Conservation (phyloP, 176 grass and related monocot species). For the Oryza meridionalis region DNA sequence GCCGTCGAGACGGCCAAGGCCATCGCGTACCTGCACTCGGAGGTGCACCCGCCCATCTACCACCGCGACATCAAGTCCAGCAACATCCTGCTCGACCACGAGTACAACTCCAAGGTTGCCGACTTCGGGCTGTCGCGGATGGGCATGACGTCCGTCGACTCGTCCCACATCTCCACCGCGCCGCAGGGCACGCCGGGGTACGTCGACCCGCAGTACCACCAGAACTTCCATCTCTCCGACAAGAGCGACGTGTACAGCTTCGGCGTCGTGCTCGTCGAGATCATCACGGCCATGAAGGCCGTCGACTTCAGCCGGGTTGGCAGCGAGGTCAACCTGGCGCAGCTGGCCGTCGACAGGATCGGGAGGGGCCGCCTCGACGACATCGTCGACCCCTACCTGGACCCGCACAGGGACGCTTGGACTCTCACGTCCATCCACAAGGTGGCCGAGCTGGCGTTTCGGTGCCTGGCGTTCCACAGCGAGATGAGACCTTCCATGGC, state of each 20-base stretch:
- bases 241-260: constrained; percentile 99
- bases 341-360: constrained; percentile 58
- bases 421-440: constrained; percentile 56
- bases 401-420: constrained; percentile 59
- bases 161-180: constrained; percentile 65
- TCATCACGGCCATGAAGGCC: constrained; percentile 56
- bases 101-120: constrained; percentile 70
- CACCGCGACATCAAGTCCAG: constrained; percentile 83
- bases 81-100: constrained; percentile 73
- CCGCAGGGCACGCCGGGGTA: constrained; percentile 88
- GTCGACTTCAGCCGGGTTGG: constrained; percentile 43
- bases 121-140: constrained; percentile 76
- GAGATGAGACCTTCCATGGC: constrained; percentile 74
- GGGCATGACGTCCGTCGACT: constrained; percentile 43
- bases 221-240: constrained; percentile 89
- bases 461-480: constrained; percentile 73
- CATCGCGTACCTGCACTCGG: constrained; percentile 70
- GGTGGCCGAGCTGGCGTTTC: constrained; percentile 71
- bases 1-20: constrained; percentile 70
- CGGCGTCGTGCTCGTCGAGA: constrained; percentile 78
- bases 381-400: constrained; percentile 58
- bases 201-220: constrained; percentile 92
- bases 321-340: constrained; percentile 62
- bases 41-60: constrained; percentile 63
- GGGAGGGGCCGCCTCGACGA: constrained; percentile 58